Percentiles rank a stretch among this genome's conserved stretches.
phyloP scores from a whole-genome alignment of 23 red algal genomes.

The Gracilariopsis chorda region DNA sequence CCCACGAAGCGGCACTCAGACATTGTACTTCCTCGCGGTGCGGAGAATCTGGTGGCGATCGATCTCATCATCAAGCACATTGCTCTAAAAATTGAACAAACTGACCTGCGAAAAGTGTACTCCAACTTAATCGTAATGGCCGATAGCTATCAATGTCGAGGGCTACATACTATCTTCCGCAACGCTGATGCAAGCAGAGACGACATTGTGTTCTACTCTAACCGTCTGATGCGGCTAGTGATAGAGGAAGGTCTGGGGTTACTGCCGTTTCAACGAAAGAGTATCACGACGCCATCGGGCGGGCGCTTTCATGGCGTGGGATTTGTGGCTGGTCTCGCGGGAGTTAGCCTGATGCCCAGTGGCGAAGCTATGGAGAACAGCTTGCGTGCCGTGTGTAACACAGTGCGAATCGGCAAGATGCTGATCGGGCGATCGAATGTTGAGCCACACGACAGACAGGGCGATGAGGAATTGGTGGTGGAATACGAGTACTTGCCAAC shows the following conservation, averaged over 20 bases:
- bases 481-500: slow-evolving; percentile 68
- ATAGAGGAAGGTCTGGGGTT: slow-evolving; percentile 87
- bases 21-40: slow-evolving; percentile 91
- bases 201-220: slow-evolving; percentile 97
- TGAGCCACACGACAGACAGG: neutral
- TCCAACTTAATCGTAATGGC: slow-evolving; percentile 83
- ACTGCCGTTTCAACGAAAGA: slow-evolving; percentile 86
- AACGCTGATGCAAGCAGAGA: slow-evolving; percentile 54
- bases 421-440: slow-evolving; percentile 27
- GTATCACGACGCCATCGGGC: slow-evolving; percentile 79
- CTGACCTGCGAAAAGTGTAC: slow-evolving; percentile 83
- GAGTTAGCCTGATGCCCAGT: slow-evolving; percentile 76
- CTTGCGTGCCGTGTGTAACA: slow-evolving; percentile 78
- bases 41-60: slow-evolving; percentile 93
- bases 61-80: slow-evolving; percentile 98
- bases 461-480: neutral
- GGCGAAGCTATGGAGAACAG: slow-evolving; percentile 92
- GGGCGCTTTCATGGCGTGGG: slow-evolving; percentile 75
- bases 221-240: slow-evolving; percentile 91
- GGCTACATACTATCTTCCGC: slow-evolving; percentile 92
- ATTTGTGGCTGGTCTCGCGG: slow-evolving; percentile 69
- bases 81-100: slow-evolving; percentile 85
- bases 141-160: slow-evolving; percentile 81
- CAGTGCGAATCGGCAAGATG: slow-evolving; percentile 90
- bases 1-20: slow-evolving; percentile 98